Conservation (phyloP, 2,329 filamentous ascomycete species). For the Talaromyces sp. region DNA sequence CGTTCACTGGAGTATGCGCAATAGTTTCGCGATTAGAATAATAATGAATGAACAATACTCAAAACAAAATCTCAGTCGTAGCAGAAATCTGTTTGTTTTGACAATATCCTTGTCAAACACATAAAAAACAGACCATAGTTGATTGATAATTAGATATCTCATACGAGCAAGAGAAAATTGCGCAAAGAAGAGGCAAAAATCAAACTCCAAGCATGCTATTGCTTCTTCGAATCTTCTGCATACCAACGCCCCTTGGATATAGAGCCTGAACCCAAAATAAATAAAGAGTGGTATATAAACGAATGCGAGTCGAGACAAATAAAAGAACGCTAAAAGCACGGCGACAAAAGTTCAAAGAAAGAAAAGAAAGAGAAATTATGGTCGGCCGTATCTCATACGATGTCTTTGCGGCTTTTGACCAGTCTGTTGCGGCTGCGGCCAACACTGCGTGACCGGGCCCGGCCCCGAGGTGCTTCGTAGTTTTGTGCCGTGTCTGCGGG, state of each 20-base stretch:
- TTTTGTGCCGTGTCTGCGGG: background rate
- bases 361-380: background rate
- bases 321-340: background rate
- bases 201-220: background rate
- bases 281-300: conserved; percentile 1
- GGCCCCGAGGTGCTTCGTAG: conserved; percentile 8
- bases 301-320: background rate
- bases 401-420: conserved; percentile 7
- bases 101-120: background rate
- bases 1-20: background rate
- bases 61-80: background rate
- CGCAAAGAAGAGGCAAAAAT: background rate
- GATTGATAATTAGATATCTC: background rate
- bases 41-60: background rate
- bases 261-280: background rate
- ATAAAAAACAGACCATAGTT: background rate
- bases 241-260: background rate
- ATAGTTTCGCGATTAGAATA: background rate
- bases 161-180: background rate
- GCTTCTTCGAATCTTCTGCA: background rate
- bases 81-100: background rate
- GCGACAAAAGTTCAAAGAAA: background rate
- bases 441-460: conserved; percentile 13
- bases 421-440: conserved; percentile 1
- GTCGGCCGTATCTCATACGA: background rate